These are phyloP conservation scores for Sarcomyxa edulis DNA, from an alignment of 768 basidiomycete genomes.

Conservation along the genomic window DNA sequence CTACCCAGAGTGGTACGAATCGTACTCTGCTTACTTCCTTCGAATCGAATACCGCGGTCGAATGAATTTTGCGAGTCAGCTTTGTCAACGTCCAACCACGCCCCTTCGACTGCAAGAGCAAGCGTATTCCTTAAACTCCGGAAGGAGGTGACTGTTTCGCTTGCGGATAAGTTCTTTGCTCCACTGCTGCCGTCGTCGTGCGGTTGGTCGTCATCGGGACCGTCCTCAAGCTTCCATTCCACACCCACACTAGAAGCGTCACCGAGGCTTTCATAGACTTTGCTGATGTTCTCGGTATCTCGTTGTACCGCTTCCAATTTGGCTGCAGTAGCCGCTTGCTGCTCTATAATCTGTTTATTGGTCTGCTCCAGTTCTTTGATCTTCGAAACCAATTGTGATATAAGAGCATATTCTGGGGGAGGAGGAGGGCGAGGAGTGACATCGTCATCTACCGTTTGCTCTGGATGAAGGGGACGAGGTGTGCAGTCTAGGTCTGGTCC, in stretches of 20 bases:
- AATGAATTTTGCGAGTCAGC: too few relatives aligned
- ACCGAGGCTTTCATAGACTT: constrained; percentile 63
- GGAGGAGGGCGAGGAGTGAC: constrained; percentile 16
- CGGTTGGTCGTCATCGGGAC: constrained; percentile 13
- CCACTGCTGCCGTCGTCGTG: constrained; percentile 25
- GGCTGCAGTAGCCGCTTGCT: constrained; percentile 56
- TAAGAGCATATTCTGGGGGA: constrained; percentile 48
- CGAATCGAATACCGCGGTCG: too few relatives aligned
- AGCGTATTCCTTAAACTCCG: constrained; percentile 40
- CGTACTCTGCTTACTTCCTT: too few relatives aligned
- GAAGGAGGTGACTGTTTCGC: constrained; percentile 41
- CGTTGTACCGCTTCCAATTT: constrained; percentile 66
- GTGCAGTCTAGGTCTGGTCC: background rate
- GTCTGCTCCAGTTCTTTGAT: constrained; percentile 74
- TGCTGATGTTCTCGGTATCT: constrained; percentile 66
- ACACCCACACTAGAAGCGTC: constrained; percentile 49
- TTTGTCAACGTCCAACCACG: too few relatives aligned
- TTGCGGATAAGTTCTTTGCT: constrained; percentile 13
- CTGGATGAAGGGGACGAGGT: too few relatives aligned
- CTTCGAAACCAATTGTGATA: constrained; percentile 69
- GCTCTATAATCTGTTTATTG: constrained; percentile 58
- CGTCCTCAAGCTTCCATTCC: constrained; percentile 28
- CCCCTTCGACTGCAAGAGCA: too few relatives aligned
- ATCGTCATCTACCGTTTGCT: too few relatives aligned
- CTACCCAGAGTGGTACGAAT: too few relatives aligned